phyloP scores from a whole-genome alignment of 2,329 filamentous ascomycete species.

The Penicillium sp. region DNA sequence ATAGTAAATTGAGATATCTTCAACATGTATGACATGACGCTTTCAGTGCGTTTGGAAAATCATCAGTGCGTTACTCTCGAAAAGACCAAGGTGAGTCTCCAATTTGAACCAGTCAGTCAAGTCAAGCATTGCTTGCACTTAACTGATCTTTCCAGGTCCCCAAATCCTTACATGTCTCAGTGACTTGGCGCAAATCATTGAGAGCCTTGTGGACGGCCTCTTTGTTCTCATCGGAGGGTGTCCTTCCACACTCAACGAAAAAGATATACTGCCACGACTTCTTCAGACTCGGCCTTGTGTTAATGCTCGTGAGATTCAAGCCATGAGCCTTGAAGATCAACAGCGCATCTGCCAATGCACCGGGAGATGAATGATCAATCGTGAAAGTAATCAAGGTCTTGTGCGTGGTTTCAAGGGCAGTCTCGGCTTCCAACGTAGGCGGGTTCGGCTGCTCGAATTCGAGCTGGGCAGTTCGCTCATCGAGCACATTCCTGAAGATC shows the following conservation, averaged over 20 bases:
- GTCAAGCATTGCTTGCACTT: conserved; percentile 3
- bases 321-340: conserved; percentile 71
- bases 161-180: conserved; percentile 41
- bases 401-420: conserved; percentile 17
- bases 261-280: conserved; percentile 89
- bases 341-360: conserved; percentile 79
- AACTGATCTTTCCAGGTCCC: conserved; percentile 45
- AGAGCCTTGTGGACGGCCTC: conserved; percentile 35
- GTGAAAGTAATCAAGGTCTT: conserved; percentile 85
- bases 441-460: conserved; percentile 19
- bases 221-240: conserved; percentile 27
- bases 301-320: conserved; percentile 88
- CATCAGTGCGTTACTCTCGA: not conserved
- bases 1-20: not conserved
- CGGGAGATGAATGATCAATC: conserved; percentile 72
- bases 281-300: conserved; percentile 74
- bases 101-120: not conserved
- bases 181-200: conserved; percentile 35
- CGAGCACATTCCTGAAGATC: conserved; percentile 41
- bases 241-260: conserved; percentile 82
- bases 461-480: conserved; percentile 26
- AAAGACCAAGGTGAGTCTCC: not conserved
- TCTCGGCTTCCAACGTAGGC: conserved; percentile 1
- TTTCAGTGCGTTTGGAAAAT: not conserved
- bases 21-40: not conserved